Base-by-base conservation (phyloP, 495 filamentous ascomycete species). In the Trypethelium eluteriae region DNA sequence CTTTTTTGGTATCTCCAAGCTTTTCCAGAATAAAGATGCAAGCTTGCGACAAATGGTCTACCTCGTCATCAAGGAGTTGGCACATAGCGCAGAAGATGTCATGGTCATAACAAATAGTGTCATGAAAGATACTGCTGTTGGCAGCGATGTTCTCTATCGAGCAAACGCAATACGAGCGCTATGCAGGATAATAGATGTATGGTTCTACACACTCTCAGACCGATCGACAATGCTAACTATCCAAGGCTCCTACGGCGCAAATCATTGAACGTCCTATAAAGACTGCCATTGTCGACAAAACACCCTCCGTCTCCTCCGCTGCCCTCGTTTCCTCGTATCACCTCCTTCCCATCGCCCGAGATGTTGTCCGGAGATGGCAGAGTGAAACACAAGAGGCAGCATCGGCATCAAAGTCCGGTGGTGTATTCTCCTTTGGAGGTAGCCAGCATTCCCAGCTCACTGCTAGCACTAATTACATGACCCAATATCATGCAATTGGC, bases 41-140 rank as follows among this genome's bases (percentile, higher is more conserved):
- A 92, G 90, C 69, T 83, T 99, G 77, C 92, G 94, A 72, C 94
- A 99, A 81, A 98, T 98, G 93, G 93, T 99, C 44, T 96, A 98
- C 80, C 83, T 98, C 39, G 87, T 96, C 70, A 88, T 98, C 81
- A 97, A 96, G 83, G 94, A 99, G 83, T 82, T 99, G 70, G 90
- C 93, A 68, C 84, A 86, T 74, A 95, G 92, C n/a, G 93, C 95
- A 38, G 93, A 98, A 78, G 94, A 99, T 83, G 93, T 96, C 67
- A 99, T 99, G 71, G 98, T 99, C 94, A 93, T 96, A 63, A 99
- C 94, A 34, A 93, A 90, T 79, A 96, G 92, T 72, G 96, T 99
- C 69, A 99, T 99, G 93, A 99, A 99, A 81, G 94, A 99, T 75
- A 96, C 93, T 6, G 91, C 92, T 64, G 91, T 94, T 70, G 92